phyloP scores from a whole-genome alignment of 2,329 filamentous ascomycete species.

The Ophiostoma angusticollis region DNA sequence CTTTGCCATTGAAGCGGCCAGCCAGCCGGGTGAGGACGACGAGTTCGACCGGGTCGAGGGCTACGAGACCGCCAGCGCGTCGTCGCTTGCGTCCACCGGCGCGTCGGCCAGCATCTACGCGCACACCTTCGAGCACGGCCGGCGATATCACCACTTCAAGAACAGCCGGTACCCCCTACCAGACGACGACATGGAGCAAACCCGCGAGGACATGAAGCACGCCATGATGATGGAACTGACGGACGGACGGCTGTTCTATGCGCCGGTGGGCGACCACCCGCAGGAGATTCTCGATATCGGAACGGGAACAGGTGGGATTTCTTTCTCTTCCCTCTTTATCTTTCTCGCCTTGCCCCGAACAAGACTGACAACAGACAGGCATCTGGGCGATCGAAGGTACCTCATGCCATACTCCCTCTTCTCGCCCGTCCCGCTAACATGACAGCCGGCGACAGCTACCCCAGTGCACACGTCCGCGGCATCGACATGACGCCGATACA shows the following conservation, averaged over 20 bases:
- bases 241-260: slow-evolving; percentile 28
- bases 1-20: slow-evolving; percentile 13
- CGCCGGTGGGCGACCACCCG: slow-evolving; percentile 27
- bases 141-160: slow-evolving; percentile 19
- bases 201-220: slow-evolving; percentile 32
- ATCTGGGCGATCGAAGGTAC: slow-evolving; percentile 20
- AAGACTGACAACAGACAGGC: slow-evolving; percentile 18
- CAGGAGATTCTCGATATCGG: slow-evolving; percentile 35
- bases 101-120: slow-evolving; percentile 17
- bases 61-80: slow-evolving; percentile 12
- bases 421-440: neutral
- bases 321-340: neutral
- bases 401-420: neutral
- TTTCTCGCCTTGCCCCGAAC: neutral
- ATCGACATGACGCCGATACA: slow-evolving; percentile 33
- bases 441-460: slow-evolving; percentile 23
- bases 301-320: slow-evolving; percentile 33
- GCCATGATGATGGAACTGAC: slow-evolving; percentile 33
- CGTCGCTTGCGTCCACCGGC: slow-evolving; percentile 15
- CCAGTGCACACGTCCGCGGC: slow-evolving; percentile 26
- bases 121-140: slow-evolving; percentile 17
- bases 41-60: slow-evolving; percentile 15
- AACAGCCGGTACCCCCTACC: slow-evolving; percentile 20
- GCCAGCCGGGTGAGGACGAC: slow-evolving; percentile 11
- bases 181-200: slow-evolving; percentile 33